Base-by-base conservation (phyloP, 1,139 yeast genomes). In the Sugiyamaella xylanicola region DNA sequence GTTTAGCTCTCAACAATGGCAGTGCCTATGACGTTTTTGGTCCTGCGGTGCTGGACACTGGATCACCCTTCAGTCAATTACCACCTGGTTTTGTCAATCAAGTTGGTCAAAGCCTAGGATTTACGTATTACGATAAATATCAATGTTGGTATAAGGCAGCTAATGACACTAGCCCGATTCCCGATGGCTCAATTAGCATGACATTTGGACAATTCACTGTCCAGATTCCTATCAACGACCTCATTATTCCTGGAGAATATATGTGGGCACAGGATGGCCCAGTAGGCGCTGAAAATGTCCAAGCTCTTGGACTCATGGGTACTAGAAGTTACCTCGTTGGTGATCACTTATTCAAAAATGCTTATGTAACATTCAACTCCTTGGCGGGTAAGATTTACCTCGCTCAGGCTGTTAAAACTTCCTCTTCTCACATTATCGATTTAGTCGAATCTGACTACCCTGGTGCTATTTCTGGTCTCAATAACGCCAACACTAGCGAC, bases 331-430 rank as follows among this genome's bases (percentile, higher is more conserved):
- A 65, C 50, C 75, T 81, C 17, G 69, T 88, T 15, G 96, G 96
- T 45, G 96, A 87, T 68, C 81, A 83, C 41, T 83, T 89, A 70
- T 74, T 89, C 68, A 78, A 86, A 62, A 77, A 79, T 59, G 87
- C 85, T 11, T 88, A 89, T 68, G 78, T 84, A 46, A 93, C 87
- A 41, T 86, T 82, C 61, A 91, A 89, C 70, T 74, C 87, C 59
- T 87, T 83, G 36, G 79, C 79, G 59, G 70, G 73, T 49, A 82
- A 83, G 65, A 75, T 87, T 20, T 83, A 84, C 2, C 60, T 88
- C 52, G 95, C 91, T 7, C 84, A 79, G 62, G 85, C 81, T 3
- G 71, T 53, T 16, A 7, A 35, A 21, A 71, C 50, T 19, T 9
- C 47, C 20, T 51, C 42, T 22, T 52, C 59, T 20, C 51, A 61